Evolutionary conservation across 176 grass and related monocot species (phyloP), one percentile per base, ranked within the genome.

Genomic region (Sorghum bicolor): DNA sequence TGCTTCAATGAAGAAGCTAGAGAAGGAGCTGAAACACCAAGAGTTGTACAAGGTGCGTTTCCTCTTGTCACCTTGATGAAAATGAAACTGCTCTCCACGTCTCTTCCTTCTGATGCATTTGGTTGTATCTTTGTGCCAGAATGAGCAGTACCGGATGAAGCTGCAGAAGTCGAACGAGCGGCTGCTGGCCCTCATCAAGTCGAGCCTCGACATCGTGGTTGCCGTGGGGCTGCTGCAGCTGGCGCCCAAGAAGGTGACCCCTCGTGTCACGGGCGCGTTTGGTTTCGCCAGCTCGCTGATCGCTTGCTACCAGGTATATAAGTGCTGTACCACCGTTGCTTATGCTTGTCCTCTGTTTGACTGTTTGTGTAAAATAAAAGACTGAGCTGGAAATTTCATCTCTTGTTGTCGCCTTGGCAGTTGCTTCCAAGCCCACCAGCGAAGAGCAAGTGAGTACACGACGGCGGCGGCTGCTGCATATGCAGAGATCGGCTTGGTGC

Each of bases 261-360:
- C 94, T 14, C 92, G 94, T 0, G 92, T 97, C 4, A 94, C 94
- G 0, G 94, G 94, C 44, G 94, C 92, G 0, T 89, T 94, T 45
- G 94, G 94, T 16, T 86, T 97, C 17, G 82, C 89, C 19, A 87
- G 83, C 90, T 97, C 94, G 0, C 92, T 97, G 73, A 97, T 97
- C 2, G 87, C 94, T 22, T 94, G 92, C 65, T 97, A 97, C 53
- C 94, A 97, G 94, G 92, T 97, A n/a, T n/a, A n/a, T n/a, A 60
- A 31, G 29, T 41, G 1, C 22, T n/a, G 55, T 57, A 25, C 55
- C 8, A 60, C 9, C 5, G 9, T 25, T 60, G 55, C 19, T 57
- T n/a, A 53, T 8, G 6, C 50, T n/a, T 1, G 1, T n/a, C 4
- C 1, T 79, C 4, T 50, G 6, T 22, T 19, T 0, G 14, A n/a